Conservation (phyloP, 2,329 filamentous ascomycete genomes). For the Fusarium redolens region DNA sequence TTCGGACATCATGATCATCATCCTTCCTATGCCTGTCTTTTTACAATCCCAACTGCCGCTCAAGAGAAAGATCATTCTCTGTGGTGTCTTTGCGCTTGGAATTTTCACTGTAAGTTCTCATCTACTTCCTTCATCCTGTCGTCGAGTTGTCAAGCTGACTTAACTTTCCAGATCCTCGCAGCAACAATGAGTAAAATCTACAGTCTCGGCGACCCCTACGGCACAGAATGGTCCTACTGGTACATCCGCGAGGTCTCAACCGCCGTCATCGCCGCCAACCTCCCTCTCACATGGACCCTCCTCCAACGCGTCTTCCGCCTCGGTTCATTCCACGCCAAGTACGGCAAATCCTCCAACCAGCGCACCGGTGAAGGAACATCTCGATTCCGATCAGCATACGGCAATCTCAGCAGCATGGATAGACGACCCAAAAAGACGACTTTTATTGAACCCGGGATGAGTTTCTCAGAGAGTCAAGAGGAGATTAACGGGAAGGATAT, state of each 20-base stretch:
- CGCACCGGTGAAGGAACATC: constrained; percentile 40
- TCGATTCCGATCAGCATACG: constrained; percentile 39
- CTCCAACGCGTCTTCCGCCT: constrained; percentile 53
- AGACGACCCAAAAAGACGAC: constrained; percentile 7
- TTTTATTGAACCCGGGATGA: constrained; percentile 32
- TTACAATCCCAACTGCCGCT: constrained; percentile 59
- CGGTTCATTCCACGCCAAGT: constrained; percentile 43
- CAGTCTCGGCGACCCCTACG: constrained; percentile 55
- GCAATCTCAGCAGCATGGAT: constrained; percentile 41
- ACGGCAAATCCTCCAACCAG: constrained; percentile 41
- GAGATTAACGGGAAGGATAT: constrained; percentile 50
- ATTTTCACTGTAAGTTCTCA: constrained; percentile 54
- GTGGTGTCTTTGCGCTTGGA: constrained; percentile 57
- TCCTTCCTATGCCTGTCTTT: constrained; percentile 65
- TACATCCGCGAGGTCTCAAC: constrained; percentile 60
- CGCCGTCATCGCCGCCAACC: constrained; percentile 57
- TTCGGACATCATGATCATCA: constrained; percentile 68
- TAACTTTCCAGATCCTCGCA: constrained; percentile 30
- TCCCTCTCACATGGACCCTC: constrained; percentile 57
- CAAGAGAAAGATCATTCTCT: constrained; percentile 64
- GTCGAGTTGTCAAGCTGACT: background rate
- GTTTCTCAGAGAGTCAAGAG: constrained; percentile 51
- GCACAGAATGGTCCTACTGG: constrained; percentile 56
- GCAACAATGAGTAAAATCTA: constrained; percentile 54
- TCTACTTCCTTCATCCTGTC: accelerated